Conservation (phyloP, 495 filamentous ascomycete genomes). For the Penicillium chermesinum region DNA sequence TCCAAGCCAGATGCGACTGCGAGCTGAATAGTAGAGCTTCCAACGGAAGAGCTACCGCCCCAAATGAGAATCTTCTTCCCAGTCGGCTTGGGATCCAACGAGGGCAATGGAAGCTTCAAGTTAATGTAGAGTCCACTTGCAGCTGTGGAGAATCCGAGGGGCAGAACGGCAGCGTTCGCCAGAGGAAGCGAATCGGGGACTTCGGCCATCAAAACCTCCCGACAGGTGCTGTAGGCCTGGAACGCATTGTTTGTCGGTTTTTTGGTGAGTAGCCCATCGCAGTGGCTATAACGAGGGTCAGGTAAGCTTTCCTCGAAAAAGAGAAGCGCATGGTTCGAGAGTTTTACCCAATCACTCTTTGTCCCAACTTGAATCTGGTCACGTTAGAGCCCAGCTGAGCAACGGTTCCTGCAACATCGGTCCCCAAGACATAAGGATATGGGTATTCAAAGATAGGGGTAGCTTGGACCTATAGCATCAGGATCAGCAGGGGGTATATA, state of each 20-base stretch:
- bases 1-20: conserved; percentile 26
- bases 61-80: conserved; percentile 30
- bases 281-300: conserved; percentile 6
- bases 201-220: conserved; percentile 14
- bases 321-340: not conserved
- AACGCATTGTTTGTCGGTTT: conserved; percentile 24
- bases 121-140: conserved; percentile 39
- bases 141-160: conserved; percentile 44
- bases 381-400: conserved; percentile 31
- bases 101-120: conserved; percentile 25
- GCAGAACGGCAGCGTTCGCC: conserved; percentile 41
- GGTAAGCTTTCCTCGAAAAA: not conserved
- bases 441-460: not conserved
- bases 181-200: conserved; percentile 40
- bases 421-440: conserved; percentile 28
- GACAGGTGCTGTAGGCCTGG: conserved; percentile 25
- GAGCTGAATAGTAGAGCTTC: conserved; percentile 31
- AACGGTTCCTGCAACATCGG: conserved; percentile 40
- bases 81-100: conserved; percentile 11
- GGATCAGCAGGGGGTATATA: not conserved
- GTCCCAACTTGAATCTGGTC: conserved; percentile 30
- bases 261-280: conserved; percentile 13
- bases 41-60: conserved; percentile 32
- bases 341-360: conserved; percentile 39
- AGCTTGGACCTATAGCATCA: conserved; percentile 3